Base-by-base conservation (phyloP, 306 rosid species). In the Fagus crenata region DNA sequence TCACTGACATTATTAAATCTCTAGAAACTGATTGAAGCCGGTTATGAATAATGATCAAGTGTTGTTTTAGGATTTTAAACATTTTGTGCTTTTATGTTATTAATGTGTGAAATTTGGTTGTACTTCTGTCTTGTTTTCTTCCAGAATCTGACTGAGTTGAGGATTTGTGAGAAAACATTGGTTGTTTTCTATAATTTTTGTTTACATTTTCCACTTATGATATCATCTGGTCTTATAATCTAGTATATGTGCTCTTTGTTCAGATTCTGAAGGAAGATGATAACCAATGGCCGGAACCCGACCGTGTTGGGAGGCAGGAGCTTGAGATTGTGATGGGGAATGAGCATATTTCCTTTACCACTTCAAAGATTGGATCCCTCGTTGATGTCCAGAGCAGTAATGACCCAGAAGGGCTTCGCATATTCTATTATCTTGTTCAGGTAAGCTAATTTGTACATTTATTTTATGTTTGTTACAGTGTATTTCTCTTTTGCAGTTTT, bases 341-440 rank as follows among this genome's bases (percentile, higher is more conserved):
- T 1, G 99, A 95, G 78, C 99, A 95, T 72, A 95, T 95, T 65
- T 95, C 99, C 37, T 95, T 95, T 79, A 95, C 99, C 2, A 95
- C 99, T 3, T 95, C 99, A 1, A 95, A 95, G 86, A 95, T 95
- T 65, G 99, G 99, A 3, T 95, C 99, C 6, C 97, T 95, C 4
- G 97, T 95, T 3, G 99, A 92, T 81, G 99, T 95, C 85, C 97
- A 95, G 86, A 89, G 93, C 65, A 95, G 99, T 80, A 92, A 92
- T n/a, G 99, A 95, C 81, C 97, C 97, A 2, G 97, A 95, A 85
- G 99, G 99, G n/a, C 97, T 95, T 76, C 99, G 99, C 39, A 92
- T 95, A 83, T 95, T 95, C 83, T 92, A 95, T 85, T 95, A 95
- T 75, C 96, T 95, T 67, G 98, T 95, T 84, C 97, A 95, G 98